Evolutionary conservation across 371 early-diverging fungal genomes (phyloP).

Genomic region (Mortierella sp.): DNA sequence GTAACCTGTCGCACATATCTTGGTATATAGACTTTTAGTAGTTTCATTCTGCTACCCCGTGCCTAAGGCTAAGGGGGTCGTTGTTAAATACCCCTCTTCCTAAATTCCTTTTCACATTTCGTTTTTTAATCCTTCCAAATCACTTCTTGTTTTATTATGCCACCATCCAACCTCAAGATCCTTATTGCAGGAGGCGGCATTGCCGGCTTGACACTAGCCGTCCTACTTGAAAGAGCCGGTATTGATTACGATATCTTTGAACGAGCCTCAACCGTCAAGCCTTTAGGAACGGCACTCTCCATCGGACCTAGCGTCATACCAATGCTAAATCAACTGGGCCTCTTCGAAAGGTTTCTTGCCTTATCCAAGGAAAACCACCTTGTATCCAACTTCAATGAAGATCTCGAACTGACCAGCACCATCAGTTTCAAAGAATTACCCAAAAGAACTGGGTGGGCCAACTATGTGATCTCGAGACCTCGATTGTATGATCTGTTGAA

Average conservation of each 20-base stretch:
- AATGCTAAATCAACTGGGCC: constrained; percentile 18
- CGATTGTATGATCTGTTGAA: constrained; percentile 11
- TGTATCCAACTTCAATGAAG: constrained; percentile 17
- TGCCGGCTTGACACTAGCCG: constrained; percentile 22
- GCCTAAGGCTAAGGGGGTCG: too few species aligned
- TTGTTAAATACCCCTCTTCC: too few species aligned
- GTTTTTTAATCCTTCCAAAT: too few species aligned
- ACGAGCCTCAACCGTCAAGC: constrained; percentile 3
- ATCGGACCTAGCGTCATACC: constrained; percentile 25
- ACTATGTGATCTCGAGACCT: constrained; percentile 14
- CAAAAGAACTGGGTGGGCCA: constrained; percentile 12
- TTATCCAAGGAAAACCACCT: constrained; percentile 8
- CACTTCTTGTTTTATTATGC: too few species aligned
- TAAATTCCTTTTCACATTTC: too few species aligned
- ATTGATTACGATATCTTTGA: constrained; percentile 27
- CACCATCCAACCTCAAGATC: constrained; percentile 14
- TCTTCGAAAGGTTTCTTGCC: constrained; percentile 9
- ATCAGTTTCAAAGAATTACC: constrained; percentile 6
- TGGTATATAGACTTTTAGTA: too few species aligned
- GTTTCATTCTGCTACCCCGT: too few species aligned
- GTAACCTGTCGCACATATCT: too few species aligned
- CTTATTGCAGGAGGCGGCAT: constrained; percentile 29
- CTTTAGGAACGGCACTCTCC: constrained; percentile 15
- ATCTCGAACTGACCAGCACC: constrained; percentile 5
- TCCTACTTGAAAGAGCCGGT: constrained; percentile 22